Conservation (phyloP, 805 yeast species). For the Pichia pseudocactophila region DNA sequence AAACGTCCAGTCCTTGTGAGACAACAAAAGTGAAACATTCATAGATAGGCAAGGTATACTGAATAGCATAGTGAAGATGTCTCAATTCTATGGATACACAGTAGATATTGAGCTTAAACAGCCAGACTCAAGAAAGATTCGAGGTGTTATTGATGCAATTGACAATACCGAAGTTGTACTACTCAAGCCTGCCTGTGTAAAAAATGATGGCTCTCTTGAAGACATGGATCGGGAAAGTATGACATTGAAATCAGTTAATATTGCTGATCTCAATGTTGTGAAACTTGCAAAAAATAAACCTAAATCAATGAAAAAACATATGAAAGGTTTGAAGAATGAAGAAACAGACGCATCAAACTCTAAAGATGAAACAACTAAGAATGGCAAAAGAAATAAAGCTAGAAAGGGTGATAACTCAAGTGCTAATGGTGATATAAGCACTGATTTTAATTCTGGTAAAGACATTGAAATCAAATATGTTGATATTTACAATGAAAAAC, state of each 20-base stretch:
- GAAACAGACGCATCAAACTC: neutral
- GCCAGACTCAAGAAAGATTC: constrained; percentile 20
- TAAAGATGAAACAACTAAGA: constrained; percentile 19
- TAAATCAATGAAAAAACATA: constrained; percentile 18
- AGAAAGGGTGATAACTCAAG: constrained; percentile 4
- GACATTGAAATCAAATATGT: constrained; percentile 6
- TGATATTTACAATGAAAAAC: constrained; percentile 6
- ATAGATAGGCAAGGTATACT: too few species aligned
- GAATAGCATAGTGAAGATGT: too few species aligned
- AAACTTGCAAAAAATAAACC: constrained; percentile 37
- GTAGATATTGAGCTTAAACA: constrained; percentile 37
- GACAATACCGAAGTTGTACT: constrained; percentile 19
- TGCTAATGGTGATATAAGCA: neutral
- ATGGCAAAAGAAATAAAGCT: constrained; percentile 9
- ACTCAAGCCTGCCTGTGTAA: constrained; percentile 26
- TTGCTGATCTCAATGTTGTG: constrained; percentile 47
- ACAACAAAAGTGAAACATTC: too few species aligned
- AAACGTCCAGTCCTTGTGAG: too few species aligned
- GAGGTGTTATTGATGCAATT: constrained; percentile 21
- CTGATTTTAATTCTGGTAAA: neutral
- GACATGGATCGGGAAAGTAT: constrained; percentile 15
- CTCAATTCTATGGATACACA: constrained; percentile 38
- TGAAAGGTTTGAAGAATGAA: constrained; percentile 10
- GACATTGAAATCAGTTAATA: constrained; percentile 29
- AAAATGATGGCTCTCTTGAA: constrained; percentile 16